Percentiles rank a stretch among this genome's conserved stretches.
Evolutionary conservation across 1,284 basidiomycete genomes (phyloP).

Genomic region (Melampsora larici-populina): DNA sequence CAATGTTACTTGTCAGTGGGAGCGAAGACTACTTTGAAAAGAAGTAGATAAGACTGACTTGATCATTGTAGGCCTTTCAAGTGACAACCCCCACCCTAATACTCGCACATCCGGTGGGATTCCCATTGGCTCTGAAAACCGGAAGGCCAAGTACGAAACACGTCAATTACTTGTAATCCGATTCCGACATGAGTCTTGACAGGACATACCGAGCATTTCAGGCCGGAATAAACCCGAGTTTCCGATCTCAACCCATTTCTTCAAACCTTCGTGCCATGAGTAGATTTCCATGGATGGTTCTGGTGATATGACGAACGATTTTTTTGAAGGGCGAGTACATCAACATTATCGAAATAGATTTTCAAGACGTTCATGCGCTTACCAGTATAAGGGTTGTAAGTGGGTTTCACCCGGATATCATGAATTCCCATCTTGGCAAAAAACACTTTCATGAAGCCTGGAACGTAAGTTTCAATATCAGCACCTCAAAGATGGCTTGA

Average conservation of each 20-base stretch:
- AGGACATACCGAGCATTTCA: constrained; percentile 71
- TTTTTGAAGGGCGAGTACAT: neutral
- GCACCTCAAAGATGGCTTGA: neutral
- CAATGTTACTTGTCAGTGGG: constrained; percentile 1
- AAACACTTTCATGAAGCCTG: constrained; percentile 96
- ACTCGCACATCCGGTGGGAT: constrained; percentile 95
- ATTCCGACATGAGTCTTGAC: no score
- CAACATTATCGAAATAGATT: constrained; percentile 50
- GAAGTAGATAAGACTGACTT: constrained; percentile 61
- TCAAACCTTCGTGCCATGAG: constrained; percentile 89
- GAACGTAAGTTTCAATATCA: neutral
- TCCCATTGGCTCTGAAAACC: constrained; percentile 77
- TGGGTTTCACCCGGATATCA: constrained; percentile 55
- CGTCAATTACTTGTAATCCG: neutral
- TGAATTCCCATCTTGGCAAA: constrained; percentile 89
- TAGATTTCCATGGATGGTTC: constrained; percentile 99
- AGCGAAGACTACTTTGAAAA: neutral
- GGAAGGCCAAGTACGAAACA: neutral
- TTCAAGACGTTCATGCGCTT: constrained; percentile 49
- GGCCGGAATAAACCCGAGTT: constrained; percentile 99
- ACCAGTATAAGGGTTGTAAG: constrained; percentile 55
- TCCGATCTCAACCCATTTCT: constrained; percentile 88
- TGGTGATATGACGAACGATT: constrained; percentile 53
- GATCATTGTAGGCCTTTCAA: constrained; percentile 99
- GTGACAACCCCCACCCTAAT: constrained; percentile 90